These are phyloP conservation scores for Beauveria varroae DNA, from an alignment of 2,329 filamentous ascomycete genomes.

Conservation along the genomic window DNA sequence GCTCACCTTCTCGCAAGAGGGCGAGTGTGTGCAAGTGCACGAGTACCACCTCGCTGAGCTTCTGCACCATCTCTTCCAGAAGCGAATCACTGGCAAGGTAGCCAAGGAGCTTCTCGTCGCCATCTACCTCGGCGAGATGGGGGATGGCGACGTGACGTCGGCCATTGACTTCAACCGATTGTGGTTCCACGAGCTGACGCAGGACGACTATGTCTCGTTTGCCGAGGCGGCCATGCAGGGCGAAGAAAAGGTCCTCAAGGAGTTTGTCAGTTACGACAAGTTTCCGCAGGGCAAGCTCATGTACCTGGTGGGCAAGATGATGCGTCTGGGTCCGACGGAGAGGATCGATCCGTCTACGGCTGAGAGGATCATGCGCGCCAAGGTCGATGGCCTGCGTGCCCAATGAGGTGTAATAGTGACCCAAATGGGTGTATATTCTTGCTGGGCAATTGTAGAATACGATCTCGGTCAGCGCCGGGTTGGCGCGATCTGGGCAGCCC, in stretches of 20 bases:
- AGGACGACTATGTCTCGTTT: slow-evolving; percentile 40
- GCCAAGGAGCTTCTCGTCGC: slow-evolving; percentile 51
- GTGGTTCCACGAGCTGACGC: slow-evolving; percentile 47
- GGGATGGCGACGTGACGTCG: slow-evolving; percentile 30
- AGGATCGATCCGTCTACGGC: slow-evolving; percentile 46
- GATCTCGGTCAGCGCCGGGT: not conserved
- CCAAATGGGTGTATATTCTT: not conserved
- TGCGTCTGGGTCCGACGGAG: slow-evolving; percentile 45
- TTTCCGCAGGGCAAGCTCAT: slow-evolving; percentile 53
- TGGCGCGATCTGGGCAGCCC: not conserved
- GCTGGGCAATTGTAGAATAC: not conserved
- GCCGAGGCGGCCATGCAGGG: slow-evolving; percentile 36
- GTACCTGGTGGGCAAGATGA: slow-evolving; percentile 53
- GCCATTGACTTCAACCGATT: slow-evolving; percentile 40
- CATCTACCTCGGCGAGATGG: slow-evolving; percentile 40
- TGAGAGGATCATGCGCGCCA: slow-evolving; percentile 35
- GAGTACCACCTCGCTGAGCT: slow-evolving; percentile 42
- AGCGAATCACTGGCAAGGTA: slow-evolving; percentile 47
- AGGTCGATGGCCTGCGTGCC: slow-evolving; percentile 1
- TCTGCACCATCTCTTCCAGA: slow-evolving; percentile 37
- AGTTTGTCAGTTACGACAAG: slow-evolving; percentile 36
- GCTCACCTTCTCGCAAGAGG: slow-evolving; percentile 42
- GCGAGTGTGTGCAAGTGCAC: slow-evolving; percentile 40
- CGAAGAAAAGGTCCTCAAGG: slow-evolving; percentile 38
- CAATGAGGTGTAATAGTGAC: not conserved